Percentiles rank a stretch among this genome's conserved stretches.
phyloP scores from a whole-genome alignment of 140 eudicot genomes.

The Senecio squalidus region DNA sequence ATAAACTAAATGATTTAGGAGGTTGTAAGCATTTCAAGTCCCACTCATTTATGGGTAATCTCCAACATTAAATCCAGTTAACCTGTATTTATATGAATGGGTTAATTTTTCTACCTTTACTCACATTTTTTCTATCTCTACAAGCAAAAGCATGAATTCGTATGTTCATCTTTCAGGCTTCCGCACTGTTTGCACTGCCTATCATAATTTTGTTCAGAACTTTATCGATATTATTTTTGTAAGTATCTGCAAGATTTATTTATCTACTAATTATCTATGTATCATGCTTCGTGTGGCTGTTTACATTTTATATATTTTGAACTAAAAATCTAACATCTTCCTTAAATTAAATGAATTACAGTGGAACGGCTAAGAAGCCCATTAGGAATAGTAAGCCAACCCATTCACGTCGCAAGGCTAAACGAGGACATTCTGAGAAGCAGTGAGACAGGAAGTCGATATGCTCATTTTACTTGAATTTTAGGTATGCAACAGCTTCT shows the following conservation, averaged over 20 bases:
- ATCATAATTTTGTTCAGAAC: slow-evolving; percentile 35
- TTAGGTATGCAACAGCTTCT: slow-evolving; percentile 25
- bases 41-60: neutral
- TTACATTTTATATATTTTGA: neutral
- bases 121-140: neutral
- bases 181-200: slow-evolving; percentile 64
- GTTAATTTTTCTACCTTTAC: neutral
- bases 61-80: neutral
- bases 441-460: slow-evolving; percentile 20
- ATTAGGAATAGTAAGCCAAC: slow-evolving; percentile 29
- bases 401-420: slow-evolving; percentile 64
- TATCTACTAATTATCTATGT: neutral
- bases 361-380: slow-evolving; percentile 45
- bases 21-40: neutral
- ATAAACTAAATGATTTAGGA: neutral
- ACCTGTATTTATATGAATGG: neutral
- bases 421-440: slow-evolving; percentile 58
- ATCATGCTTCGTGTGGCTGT: slow-evolving; percentile 1
- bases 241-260: slow-evolving; percentile 24
- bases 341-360: slow-evolving; percentile 12
- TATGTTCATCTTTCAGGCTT: slow-evolving; percentile 39
- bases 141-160: neutral
- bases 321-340: neutral
- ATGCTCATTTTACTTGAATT: slow-evolving; percentile 16
- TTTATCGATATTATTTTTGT: slow-evolving; percentile 48